Percentiles rank a stretch among this genome's conserved stretches.
Conservation (phyloP, 1,284 basidiomycete genomes). For the Sphaerobolus stellatus region DNA sequence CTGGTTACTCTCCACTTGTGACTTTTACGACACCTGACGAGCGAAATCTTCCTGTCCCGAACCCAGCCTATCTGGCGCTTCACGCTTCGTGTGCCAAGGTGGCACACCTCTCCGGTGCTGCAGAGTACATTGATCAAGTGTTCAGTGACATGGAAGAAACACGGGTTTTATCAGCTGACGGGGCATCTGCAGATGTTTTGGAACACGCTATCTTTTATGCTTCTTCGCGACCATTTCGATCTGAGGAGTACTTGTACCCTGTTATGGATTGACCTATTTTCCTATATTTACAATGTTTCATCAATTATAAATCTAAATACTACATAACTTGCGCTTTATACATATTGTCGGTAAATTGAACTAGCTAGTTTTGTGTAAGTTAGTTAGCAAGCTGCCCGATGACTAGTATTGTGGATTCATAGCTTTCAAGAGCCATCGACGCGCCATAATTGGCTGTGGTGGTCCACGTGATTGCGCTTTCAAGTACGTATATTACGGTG, state of each 20-base stretch:
- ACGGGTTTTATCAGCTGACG: slow-evolving; percentile 27
- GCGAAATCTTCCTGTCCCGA: slow-evolving; percentile 6
- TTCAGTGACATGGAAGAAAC: slow-evolving; percentile 32
- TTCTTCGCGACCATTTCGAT: slow-evolving; percentile 17
- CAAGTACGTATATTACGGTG: no score
- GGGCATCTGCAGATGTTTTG: slow-evolving; percentile 26
- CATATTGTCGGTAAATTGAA: no score
- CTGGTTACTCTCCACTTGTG: not conserved
- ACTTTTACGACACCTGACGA: not conserved
- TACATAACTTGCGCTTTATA: no score
- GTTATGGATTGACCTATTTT: no score
- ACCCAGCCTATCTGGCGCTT: slow-evolving; percentile 23
- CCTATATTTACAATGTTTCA: no score
- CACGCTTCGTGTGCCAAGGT: slow-evolving; percentile 38
- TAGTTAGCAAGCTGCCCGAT: no score
- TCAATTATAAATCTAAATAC: no score
- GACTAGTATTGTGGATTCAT: no score
- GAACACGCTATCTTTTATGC: slow-evolving; percentile 27
- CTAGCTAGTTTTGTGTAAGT: no score
- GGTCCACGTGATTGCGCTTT: no score
- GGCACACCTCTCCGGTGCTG: slow-evolving; percentile 38
- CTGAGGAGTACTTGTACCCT: not conserved
- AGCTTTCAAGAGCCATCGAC: no score
- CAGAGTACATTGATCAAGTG: slow-evolving; percentile 31
- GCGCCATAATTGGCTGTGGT: no score